Conservation (phyloP, 2,329 filamentous ascomycete species). For the Fusarium nelsonii region DNA sequence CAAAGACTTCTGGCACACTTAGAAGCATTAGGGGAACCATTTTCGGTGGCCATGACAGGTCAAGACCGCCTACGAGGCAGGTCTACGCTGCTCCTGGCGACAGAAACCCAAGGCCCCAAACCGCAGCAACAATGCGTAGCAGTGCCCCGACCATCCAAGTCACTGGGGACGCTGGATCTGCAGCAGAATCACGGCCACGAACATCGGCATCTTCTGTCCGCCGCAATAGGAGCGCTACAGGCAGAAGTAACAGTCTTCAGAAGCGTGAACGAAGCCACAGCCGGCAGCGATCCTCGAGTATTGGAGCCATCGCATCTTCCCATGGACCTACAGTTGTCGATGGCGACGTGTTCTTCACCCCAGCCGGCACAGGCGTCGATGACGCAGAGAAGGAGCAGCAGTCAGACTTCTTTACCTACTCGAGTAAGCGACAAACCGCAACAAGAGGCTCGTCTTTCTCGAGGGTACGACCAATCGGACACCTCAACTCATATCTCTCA, state of each 20-base stretch:
- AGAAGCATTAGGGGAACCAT: constrained; percentile 80
- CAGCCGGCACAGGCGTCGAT: constrained; percentile 55
- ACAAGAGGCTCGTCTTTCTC: constrained; percentile 58
- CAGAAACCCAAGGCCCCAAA: constrained; percentile 54
- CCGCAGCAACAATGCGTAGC: constrained; percentile 59
- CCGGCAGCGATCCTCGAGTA: constrained; percentile 60
- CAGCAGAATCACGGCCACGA: constrained; percentile 51
- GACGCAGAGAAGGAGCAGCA: constrained; percentile 53
- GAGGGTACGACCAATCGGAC: constrained; percentile 58
- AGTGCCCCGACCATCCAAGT: constrained; percentile 80
- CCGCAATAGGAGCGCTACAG: constrained; percentile 60
- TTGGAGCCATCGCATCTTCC: constrained; percentile 50
- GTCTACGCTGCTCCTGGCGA: constrained; percentile 54
- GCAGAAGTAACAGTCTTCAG: constrained; percentile 64
- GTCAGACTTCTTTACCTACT: constrained; percentile 60
- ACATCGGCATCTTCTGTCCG: constrained; percentile 52
- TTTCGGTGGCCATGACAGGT: constrained; percentile 72
- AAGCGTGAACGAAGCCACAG: constrained; percentile 65
- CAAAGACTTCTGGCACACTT: constrained; percentile 78
- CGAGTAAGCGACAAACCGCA: constrained; percentile 56
- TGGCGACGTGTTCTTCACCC: constrained; percentile 64
- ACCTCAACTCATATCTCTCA: constrained; percentile 61
- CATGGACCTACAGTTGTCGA: constrained; percentile 61
- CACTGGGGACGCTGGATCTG: constrained; percentile 71
- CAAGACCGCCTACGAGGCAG: constrained; percentile 58